Base-by-base conservation (phyloP, 139 green algal species). In the Chlorella sp. region DNA sequence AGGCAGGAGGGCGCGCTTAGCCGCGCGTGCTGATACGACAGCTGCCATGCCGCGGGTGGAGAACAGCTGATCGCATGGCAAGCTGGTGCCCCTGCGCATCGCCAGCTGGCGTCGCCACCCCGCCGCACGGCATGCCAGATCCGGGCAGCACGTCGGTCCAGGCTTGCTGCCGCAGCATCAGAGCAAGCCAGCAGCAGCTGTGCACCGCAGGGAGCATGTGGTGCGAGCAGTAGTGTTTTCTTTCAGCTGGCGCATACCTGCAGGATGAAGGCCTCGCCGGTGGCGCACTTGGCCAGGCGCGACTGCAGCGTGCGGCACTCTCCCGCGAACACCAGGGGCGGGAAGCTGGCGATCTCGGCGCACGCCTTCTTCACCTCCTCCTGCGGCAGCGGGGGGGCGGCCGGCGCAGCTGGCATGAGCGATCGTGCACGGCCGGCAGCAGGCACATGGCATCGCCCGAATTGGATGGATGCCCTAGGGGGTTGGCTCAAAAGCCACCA, bases 291-390 rank as follows among this genome's bases (percentile, higher is more conserved):
- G 1, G 96, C 97, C 30, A 99, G 91, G 30, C 94, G 87, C 26
- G 91, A 85, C 90, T 99, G 95, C 80, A 99, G 93, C 13, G 90
- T 98, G 56, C 97, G 90, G 82, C 94, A 98, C 90, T 99, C 97
- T n/a, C 97, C 96, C 2, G 97, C 97, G 78, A 99, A 99, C 32
- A 99, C 97, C 21, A 99, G 90, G 0, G 97, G 97, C 3, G 97
- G 97, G 86, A 95, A 94, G 21, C 83, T 70, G 2, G 84, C 80
- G 32, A 99, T 95, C 76, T 96, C 86, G 4, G 89, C 81, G 18
- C 93, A 72, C 3, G 91, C 94, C 34, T 90, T 87, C 41, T 88
- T 63, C 47, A 98, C 73, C 47, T 90, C 87, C 2, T 44, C 87
- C 74, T 89, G 82, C 36, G 57, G 39, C 23, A 99, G 89, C 1